Conservation (phyloP, 1,284 basidiomycete species). For the Fomitopsis betulina region DNA sequence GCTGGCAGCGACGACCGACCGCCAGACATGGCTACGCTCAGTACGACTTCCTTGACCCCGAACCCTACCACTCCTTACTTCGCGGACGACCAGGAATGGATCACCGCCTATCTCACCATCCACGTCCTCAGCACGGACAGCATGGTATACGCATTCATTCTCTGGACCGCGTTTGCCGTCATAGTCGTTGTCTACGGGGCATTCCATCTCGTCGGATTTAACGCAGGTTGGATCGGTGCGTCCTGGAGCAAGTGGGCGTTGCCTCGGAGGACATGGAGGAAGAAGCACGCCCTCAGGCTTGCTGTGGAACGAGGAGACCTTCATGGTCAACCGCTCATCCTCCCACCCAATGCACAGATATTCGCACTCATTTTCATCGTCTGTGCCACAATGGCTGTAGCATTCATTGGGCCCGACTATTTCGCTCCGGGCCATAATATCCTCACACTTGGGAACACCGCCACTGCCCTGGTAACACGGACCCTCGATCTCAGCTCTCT, state of each 20-base stretch:
- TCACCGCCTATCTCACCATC: conserved; percentile 50
- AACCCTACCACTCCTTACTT: conserved; percentile 44
- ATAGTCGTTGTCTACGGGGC: conserved; percentile 37
- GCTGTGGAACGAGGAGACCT: conserved; percentile 28
- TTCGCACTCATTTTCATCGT: conserved; percentile 42
- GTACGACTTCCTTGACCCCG: conserved; percentile 22
- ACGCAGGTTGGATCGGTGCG: conserved; percentile 41
- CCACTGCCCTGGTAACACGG: conserved; percentile 21
- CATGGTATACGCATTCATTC: conserved; percentile 51
- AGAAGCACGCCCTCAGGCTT: conserved; percentile 31
- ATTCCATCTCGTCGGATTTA: conserved; percentile 37
- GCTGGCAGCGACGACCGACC: neutral
- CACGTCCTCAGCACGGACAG: conserved; percentile 46
- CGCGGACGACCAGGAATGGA: conserved; percentile 44
- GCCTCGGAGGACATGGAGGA: conserved; percentile 46
- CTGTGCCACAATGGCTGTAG: conserved; percentile 39
- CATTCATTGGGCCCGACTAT: conserved; percentile 72
- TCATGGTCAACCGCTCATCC: conserved; percentile 45
- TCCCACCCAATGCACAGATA: conserved; percentile 61
- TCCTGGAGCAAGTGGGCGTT: conserved; percentile 53
- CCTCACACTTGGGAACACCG: conserved; percentile 32
- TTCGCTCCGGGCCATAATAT: conserved; percentile 51
- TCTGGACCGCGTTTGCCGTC: conserved; percentile 45
- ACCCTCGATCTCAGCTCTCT: conserved; percentile 26
- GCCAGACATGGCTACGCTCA: conserved; percentile 6